Evolutionary conservation across 768 basidiomycete genomes (phyloP).

Genomic region (Phlebiopsis gigantea): DNA sequence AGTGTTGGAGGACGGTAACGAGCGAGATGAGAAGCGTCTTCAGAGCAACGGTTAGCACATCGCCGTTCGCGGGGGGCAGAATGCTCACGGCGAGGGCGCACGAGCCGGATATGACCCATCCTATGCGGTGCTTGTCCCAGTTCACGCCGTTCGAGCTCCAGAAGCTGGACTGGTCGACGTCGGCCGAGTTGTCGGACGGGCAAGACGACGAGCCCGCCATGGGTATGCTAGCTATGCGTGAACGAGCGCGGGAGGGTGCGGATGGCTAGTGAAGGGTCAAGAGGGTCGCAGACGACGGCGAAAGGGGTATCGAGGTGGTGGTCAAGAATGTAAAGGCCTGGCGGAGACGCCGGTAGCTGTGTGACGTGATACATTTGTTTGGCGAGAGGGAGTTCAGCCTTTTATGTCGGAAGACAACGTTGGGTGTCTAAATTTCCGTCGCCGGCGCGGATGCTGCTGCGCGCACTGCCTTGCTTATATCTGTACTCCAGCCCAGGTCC

Average conservation of each 20-base stretch:
- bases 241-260: too few relatives aligned
- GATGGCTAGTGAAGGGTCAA: too few relatives aligned
- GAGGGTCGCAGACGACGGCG: too few relatives aligned
- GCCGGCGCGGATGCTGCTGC: too few relatives aligned
- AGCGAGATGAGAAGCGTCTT: slow-evolving; percentile 60
- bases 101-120: slow-evolving; percentile 68
- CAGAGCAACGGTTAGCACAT: background rate
- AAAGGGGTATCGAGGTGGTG: background rate
- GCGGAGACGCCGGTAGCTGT: background rate
- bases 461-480: too few relatives aligned
- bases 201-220: slow-evolving; percentile 28
- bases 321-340: background rate
- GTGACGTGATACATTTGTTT: slow-evolving; percentile 49
- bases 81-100: slow-evolving; percentile 50
- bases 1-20: slow-evolving; percentile 53
- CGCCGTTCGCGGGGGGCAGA: slow-evolving; percentile 1
- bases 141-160: slow-evolving; percentile 50
- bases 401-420: too few relatives aligned
- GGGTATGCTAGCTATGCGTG: too few relatives aligned
- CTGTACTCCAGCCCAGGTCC: too few relatives aligned
- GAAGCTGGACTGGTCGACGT: slow-evolving; percentile 56
- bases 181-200: slow-evolving; percentile 44
- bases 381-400: slow-evolving; percentile 79
- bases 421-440: too few relatives aligned
- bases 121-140: slow-evolving; percentile 63